Evolutionary conservation across 306 rosid genomes (phyloP).

Genomic region (Cyclanthera cordifolia): DNA sequence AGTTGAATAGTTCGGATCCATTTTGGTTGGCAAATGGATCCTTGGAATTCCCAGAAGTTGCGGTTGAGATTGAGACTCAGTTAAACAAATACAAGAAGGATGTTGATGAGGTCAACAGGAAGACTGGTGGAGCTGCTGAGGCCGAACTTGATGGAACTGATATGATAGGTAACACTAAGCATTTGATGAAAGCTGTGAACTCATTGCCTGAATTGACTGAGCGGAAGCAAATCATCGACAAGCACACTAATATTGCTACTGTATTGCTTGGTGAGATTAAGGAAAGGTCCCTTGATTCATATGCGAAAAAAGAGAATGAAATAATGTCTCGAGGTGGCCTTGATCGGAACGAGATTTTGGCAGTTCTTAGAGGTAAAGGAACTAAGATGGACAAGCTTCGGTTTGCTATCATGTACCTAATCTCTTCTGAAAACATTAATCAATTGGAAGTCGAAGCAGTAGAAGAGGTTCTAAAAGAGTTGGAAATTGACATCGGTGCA

Average conservation of each 20-base stretch:
- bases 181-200: constrained; percentile 95
- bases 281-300: constrained; percentile 90
- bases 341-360: constrained; percentile 63
- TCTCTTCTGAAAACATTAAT: constrained; percentile 69
- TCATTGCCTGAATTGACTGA: constrained; percentile 91
- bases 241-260: constrained; percentile 92
- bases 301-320: constrained; percentile 81
- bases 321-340: constrained; percentile 85
- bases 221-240: constrained; percentile 86
- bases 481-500: constrained; percentile 75
- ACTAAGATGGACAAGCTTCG: constrained; percentile 84
- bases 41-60: constrained; percentile 85
- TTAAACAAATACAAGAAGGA: constrained; percentile 79
- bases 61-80: constrained; percentile 85
- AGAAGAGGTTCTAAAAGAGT: constrained; percentile 70
- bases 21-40: constrained; percentile 85
- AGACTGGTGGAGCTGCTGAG: constrained; percentile 72
- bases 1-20: constrained; percentile 67
- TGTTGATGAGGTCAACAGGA: constrained; percentile 89
- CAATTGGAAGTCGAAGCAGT: constrained; percentile 79
- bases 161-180: constrained; percentile 87
- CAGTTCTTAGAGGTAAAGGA: constrained; percentile 74
- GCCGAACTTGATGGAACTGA: constrained; percentile 87
- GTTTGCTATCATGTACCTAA: constrained; percentile 76
- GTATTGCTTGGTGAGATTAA: constrained; percentile 85